These are phyloP conservation scores for Aspergillus sp. DNA, from an alignment of 2,329 filamentous ascomycete species.

Conservation along the genomic window DNA sequence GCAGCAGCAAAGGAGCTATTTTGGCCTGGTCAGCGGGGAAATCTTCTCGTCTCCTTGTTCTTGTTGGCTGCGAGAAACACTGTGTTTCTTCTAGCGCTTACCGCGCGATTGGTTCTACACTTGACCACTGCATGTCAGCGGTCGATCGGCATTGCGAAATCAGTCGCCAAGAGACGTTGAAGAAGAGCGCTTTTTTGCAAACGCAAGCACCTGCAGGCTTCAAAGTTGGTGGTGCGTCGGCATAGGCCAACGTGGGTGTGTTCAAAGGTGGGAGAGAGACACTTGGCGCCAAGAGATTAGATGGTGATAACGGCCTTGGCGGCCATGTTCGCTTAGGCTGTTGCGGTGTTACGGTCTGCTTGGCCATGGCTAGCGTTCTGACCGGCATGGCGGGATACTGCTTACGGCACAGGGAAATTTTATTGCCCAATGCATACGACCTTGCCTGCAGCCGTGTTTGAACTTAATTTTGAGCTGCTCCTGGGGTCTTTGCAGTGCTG, in stretches of 20 bases:
- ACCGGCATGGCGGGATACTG: not conserved
- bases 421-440: not conserved
- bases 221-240: not conserved
- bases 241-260: not conserved
- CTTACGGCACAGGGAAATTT: not conserved
- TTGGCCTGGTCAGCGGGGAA: not conserved
- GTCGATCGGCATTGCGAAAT: not conserved
- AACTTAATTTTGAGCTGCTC: not conserved
- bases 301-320: conserved; percentile 3
- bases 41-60: not conserved
- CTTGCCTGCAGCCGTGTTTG: not conserved
- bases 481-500: not conserved
- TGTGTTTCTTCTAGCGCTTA: not conserved
- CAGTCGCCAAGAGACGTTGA: not conserved
- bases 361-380: not conserved
- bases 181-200: not conserved
- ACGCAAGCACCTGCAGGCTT: not conserved
- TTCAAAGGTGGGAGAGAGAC: not conserved
- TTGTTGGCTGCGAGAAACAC: not conserved
- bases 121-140: not conserved
- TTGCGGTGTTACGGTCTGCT: not conserved
- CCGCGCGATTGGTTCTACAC: not conserved
- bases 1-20: not conserved
- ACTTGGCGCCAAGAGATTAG: conserved; percentile 11
- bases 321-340: not conserved